A percentile compares a stretch with the other conserved stretches of the same genome.
Evolutionary conservation across 176 grass and related monocot species (phyloP).

Genomic region (Sorghum bicolor): Sorghum_bicolor_NCBIv3 NC_012870.2:68956001-68956500

Average conservation of each 20-base stretch:
- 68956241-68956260: slow-evolving; percentile 79
- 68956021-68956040: slow-evolving; percentile 66
- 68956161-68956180: slow-evolving; percentile 62
- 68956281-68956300: slow-evolving; percentile 21
- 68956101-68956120: slow-evolving; percentile 51
- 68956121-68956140: slow-evolving; percentile 42
- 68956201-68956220: slow-evolving; percentile 88
- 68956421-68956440: slow-evolving; percentile 69
- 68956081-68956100: slow-evolving; percentile 49
- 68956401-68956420: slow-evolving; percentile 65
- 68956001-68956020: slow-evolving; percentile 75
- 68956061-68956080: slow-evolving; percentile 56
- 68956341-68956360: slow-evolving; percentile 57
- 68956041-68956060: slow-evolving; percentile 53
- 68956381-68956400: slow-evolving; percentile 58
- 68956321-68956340: slow-evolving; percentile 5
- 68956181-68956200: slow-evolving; percentile 75
- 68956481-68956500: slow-evolving; percentile 71
- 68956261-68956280: slow-evolving; percentile 73
- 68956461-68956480: slow-evolving; percentile 78
- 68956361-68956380: slow-evolving; percentile 80
- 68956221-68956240: slow-evolving; percentile 76
- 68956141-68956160: slow-evolving; percentile 54
- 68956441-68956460: slow-evolving; percentile 83
- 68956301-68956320: slow-evolving; percentile 12